Conservation (phyloP, 1,139 yeast genomes). For the Suhomyces wounanorum region DNA sequence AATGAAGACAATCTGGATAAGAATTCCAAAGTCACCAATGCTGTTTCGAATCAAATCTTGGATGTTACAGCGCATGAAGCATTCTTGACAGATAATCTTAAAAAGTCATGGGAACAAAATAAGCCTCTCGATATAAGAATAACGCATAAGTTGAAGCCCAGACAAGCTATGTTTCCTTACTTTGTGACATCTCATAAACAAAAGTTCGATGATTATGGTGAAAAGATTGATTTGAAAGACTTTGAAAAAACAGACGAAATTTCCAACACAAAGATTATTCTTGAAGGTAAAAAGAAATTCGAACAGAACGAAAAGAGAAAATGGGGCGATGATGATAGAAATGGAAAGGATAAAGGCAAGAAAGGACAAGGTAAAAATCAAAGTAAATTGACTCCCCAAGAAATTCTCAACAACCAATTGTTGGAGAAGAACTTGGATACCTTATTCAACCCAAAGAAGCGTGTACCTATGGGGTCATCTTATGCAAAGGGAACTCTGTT, state of each 20-base stretch:
- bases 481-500: conserved; percentile 31
- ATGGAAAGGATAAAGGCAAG: conserved; percentile 15
- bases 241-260: conserved; percentile 62
- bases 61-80: conserved; percentile 47
- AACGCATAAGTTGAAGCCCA: conserved; percentile 55
- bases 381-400: conserved; percentile 48
- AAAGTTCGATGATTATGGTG: conserved; percentile 85
- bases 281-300: conserved; percentile 29
- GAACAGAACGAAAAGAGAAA: conserved; percentile 35
- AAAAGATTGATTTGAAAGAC: conserved; percentile 62
- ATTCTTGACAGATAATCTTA: conserved; percentile 42
- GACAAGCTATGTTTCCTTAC: conserved; percentile 78
- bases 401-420: conserved; percentile 43
- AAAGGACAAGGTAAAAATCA: conserved; percentile 36
- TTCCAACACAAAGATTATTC: conserved; percentile 37
- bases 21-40: not conserved
- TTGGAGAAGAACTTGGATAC: conserved; percentile 57
- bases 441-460: conserved; percentile 55
- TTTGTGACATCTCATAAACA: conserved; percentile 53
- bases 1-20: conserved; percentile 16
- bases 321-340: conserved; percentile 31
- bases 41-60: conserved; percentile 17
- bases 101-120: conserved; percentile 40
- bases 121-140: conserved; percentile 63
- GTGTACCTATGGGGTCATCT: conserved; percentile 32